These are phyloP conservation scores for Flueggea neowawraea DNA, from an alignment of 441 rosid species.

Conservation along the genomic window DNA sequence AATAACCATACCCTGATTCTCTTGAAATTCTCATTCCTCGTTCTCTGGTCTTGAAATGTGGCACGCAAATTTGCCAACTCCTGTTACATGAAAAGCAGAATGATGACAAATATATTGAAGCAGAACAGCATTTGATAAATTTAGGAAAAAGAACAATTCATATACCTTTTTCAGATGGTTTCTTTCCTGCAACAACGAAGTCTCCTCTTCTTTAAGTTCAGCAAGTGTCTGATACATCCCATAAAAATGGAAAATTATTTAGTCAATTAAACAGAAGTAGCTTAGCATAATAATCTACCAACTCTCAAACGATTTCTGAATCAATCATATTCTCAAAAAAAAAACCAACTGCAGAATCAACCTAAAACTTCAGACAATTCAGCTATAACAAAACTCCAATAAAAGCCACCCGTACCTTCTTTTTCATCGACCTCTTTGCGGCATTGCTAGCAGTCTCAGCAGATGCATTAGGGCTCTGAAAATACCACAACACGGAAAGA, in stretches of 20 bases:
- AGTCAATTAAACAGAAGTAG: not conserved
- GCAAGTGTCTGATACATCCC: conserved; percentile 56
- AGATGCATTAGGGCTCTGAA: conserved; percentile 30
- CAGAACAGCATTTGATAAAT: not conserved
- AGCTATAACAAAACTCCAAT: not conserved
- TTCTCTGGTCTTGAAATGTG: conserved; percentile 39
- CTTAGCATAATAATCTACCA: not conserved
- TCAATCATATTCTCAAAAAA: not conserved
- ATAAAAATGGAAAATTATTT: not conserved
- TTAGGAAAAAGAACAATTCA: not conserved
- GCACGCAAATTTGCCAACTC: conserved; percentile 43
- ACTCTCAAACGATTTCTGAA: too few relatives aligned
- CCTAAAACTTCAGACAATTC: not conserved
- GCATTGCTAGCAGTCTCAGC: conserved; percentile 38
- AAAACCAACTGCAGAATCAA: not conserved
- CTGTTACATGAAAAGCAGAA: conserved; percentile 29
- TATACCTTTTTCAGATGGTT: conserved; percentile 47
- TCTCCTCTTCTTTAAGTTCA: conserved; percentile 71
- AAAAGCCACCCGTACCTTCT: conserved; percentile 40
- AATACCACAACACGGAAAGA: not conserved
- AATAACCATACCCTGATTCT: conserved; percentile 53
- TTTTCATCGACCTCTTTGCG: conserved; percentile 48
- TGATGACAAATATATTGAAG: not conserved
- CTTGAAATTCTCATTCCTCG: conserved; percentile 49
- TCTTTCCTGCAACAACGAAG: conserved; percentile 53